Evolutionary conservation across 768 basidiomycete genomes (phyloP), one percentile per base, ranked within the genome.

Genomic region (Mycena amicta): DNA sequence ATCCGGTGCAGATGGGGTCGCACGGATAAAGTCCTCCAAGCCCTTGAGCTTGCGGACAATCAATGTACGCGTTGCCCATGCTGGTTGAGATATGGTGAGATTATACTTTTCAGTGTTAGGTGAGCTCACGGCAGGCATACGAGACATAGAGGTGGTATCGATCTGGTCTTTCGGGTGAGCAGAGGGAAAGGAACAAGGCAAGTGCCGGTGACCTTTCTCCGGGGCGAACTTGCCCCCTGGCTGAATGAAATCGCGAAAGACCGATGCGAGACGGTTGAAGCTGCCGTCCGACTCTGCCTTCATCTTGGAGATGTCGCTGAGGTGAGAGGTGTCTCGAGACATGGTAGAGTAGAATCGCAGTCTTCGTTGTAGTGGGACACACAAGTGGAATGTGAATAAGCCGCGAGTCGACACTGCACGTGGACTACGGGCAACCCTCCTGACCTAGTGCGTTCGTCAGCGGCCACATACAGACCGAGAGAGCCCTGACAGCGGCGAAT

Each of bases 31-130:
- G 25, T 88, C 80, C 62, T 98, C 90, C 23, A 99, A 80, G 2
- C 95, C 95, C 72, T 99, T 99, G 66, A 98, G 81, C 73, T 93
- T 87, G 63, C 95, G 83, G 3, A 89, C 79, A 65, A 98, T 97
- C 61, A 97, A 77, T 3, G 95, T 84, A 63, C 96, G 83, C 25
- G 93, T 93, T 0, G 96, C 96, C 96, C 95, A 98, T 8, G 96
- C 90, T 92, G 46, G n/a, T n/a, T n/a, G 16, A 55, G 18, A 31
- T 26, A 50, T 26, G 54, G 25, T 52, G 4, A 33, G 22, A 33
- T 31, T 5, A 26, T 8, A 8, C 33, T 8, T 8, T 8, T 8
- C 33, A 37, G 33, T 37, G 18, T 37, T 18, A 37, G 18, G 18
- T 37, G 33, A 37, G 50, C 81, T 67, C 45, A 83, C 82, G 87